Conservation (phyloP, 225 moss, liverwort and hornwort species). For the Polytrichum formosum region DNA sequence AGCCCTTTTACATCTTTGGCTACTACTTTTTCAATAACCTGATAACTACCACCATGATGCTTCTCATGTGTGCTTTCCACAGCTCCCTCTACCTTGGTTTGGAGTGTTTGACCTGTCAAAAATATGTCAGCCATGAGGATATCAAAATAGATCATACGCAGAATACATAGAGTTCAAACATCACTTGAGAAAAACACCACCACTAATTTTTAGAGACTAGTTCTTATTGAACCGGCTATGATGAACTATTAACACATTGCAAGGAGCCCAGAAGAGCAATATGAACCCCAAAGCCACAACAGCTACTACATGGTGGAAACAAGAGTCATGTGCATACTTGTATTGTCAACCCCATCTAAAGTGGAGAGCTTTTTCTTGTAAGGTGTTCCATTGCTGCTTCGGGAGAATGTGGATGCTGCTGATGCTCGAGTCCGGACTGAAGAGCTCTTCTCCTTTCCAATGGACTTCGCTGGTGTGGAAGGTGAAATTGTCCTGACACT, state of each 20-base stretch:
- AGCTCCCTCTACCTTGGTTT: constrained; percentile 24
- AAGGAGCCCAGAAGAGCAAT: too few species aligned
- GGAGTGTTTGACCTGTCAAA: constrained; percentile 30
- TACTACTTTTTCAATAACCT: neutral
- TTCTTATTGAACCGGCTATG: too few species aligned
- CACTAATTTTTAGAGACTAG: neutral
- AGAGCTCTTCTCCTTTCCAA: constrained; percentile 19
- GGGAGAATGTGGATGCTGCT: constrained; percentile 12
- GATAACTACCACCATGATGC: constrained; percentile 2
- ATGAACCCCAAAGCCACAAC: neutral
- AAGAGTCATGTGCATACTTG: constrained; percentile 23
- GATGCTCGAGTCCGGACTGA: constrained; percentile 13
- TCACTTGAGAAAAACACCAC: neutral
- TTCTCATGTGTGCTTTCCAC: constrained; percentile 12
- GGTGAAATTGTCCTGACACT: constrained; percentile 10
- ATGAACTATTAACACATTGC: too few species aligned
- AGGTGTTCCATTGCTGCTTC: constrained; percentile 18
- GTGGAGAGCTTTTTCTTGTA: constrained; percentile 22
- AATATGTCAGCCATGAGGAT: neutral
- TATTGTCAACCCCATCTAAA: constrained; percentile 24
- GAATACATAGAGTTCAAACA: neutral
- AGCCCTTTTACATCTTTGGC: constrained; percentile 15
- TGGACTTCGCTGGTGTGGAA: constrained; percentile 33
- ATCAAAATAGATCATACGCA: neutral
- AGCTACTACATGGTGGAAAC: neutral